phyloP scores from a whole-genome alignment of 177 flowering plant species.

The Tripterygium wilfordii region DNA sequence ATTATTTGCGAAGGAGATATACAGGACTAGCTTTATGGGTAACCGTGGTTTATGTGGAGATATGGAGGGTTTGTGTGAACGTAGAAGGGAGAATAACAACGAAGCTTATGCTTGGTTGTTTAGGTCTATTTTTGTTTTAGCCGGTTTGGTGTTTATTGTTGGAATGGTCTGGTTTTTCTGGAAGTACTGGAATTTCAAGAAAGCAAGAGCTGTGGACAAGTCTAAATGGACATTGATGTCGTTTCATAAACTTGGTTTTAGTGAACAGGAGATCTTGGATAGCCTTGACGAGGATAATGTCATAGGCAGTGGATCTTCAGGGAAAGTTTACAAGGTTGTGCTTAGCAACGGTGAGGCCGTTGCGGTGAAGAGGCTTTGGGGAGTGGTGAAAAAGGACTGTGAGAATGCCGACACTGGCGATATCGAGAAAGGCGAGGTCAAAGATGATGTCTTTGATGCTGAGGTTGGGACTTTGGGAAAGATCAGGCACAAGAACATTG shows the following conservation, averaged over 20 bases:
- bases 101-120: constrained; percentile 42
- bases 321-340: constrained; percentile 64
- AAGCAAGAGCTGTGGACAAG: constrained; percentile 35
- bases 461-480: constrained; percentile 74
- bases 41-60: constrained; percentile 62
- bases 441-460: constrained; percentile 51
- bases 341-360: constrained; percentile 50
- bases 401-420: constrained; percentile 30
- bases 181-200: constrained; percentile 42
- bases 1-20: constrained; percentile 34
- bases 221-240: constrained; percentile 70
- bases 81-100: constrained; percentile 18
- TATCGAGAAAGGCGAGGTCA: constrained; percentile 37
- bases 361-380: constrained; percentile 73
- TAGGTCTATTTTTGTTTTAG: constrained; percentile 39
- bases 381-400: constrained; percentile 29
- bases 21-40: constrained; percentile 46
- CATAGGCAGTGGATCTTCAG: constrained; percentile 59
- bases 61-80: constrained; percentile 35
- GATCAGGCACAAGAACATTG: constrained; percentile 78
- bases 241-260: constrained; percentile 59
- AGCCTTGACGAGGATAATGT: constrained; percentile 63
- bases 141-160: constrained; percentile 33
- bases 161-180: constrained; percentile 51
- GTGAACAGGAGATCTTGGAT: constrained; percentile 52